phyloP scores from a whole-genome alignment of 2,329 filamentous ascomycete species.

The Colletotrichum karsti region DNA sequence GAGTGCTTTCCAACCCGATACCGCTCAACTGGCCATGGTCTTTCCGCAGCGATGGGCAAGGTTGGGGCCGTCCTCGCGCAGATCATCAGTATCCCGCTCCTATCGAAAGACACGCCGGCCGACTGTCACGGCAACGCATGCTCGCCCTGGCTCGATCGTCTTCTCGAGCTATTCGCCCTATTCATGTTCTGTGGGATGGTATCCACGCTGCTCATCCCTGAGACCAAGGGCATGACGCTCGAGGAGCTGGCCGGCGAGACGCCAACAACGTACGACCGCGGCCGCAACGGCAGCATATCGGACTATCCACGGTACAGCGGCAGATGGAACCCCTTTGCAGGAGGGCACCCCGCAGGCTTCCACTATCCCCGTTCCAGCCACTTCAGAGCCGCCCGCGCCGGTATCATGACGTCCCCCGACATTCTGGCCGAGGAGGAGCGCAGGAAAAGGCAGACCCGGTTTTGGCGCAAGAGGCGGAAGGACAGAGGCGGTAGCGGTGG shows the following conservation, averaged over 20 bases:
- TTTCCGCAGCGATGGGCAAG: constrained; percentile 74
- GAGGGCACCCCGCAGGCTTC: constrained; percentile 62
- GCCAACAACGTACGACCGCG: constrained; percentile 64
- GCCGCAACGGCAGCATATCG: constrained; percentile 58
- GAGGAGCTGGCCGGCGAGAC: constrained; percentile 76
- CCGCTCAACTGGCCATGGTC: constrained; percentile 68
- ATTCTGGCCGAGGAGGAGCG: constrained; percentile 35
- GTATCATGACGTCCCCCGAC: constrained; percentile 55
- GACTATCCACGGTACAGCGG: constrained; percentile 40
- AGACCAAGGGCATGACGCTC: constrained; percentile 78
- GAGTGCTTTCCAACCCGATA: constrained; percentile 73
- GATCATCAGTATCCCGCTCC: constrained; percentile 69
- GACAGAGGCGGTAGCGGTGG: constrained; percentile 32
- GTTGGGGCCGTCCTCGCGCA: constrained; percentile 75
- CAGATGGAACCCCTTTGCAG: constrained; percentile 56
- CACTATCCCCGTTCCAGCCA: constrained; percentile 48
- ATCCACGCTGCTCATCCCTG: constrained; percentile 77
- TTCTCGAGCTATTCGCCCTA: constrained; percentile 81
- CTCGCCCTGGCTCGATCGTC: constrained; percentile 72
- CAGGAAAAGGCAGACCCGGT: constrained; percentile 21
- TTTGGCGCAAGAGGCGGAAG: constrained; percentile 30
- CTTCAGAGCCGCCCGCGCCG: constrained; percentile 42
- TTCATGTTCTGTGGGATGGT: constrained; percentile 81
- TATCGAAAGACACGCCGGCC: constrained; percentile 62
- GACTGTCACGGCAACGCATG: constrained; percentile 58